phyloP scores from a whole-genome alignment of 176 grass and related monocot genomes.

The Oropetium thomaeum region DNA sequence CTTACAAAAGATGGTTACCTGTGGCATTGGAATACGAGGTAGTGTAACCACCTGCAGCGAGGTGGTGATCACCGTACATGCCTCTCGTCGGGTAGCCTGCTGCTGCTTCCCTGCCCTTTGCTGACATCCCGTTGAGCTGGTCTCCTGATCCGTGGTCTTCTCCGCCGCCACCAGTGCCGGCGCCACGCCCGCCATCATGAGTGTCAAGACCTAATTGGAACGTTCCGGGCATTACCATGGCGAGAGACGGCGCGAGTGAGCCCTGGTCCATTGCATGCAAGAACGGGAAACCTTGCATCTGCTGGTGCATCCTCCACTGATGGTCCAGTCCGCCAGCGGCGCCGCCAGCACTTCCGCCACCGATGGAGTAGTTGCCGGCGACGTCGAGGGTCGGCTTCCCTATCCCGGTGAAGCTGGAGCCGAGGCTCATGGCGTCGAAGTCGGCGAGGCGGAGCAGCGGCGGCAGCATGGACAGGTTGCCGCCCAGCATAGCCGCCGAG shows the following conservation, averaged over 20 bases:
- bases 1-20: constrained; percentile 64
- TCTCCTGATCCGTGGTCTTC: constrained; percentile 27
- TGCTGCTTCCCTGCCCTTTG: constrained; percentile 31
- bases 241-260: background rate
- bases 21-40: constrained; percentile 41
- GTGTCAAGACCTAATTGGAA: constrained; percentile 33
- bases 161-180: background rate
- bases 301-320: constrained; percentile 54
- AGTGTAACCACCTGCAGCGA: constrained; percentile 31
- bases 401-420: constrained; percentile 42
- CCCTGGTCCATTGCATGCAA: constrained; percentile 50
- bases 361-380: constrained; percentile 3
- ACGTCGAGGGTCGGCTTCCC: constrained; percentile 29
- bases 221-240: constrained; percentile 43
- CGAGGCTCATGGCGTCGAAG: constrained; percentile 57
- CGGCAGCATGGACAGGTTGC: constrained; percentile 42
- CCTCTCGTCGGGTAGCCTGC: constrained; percentile 18
- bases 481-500: constrained; percentile 15
- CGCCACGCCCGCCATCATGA: background rate
- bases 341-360: background rate
- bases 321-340: constrained; percentile 19
- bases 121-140: constrained; percentile 25
- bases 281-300: constrained; percentile 66
- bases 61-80: constrained; percentile 39
- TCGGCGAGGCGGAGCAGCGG: constrained; percentile 54